Evolutionary conservation across 306 rosid species (phyloP).

Genomic region (Fagus sylvatica): DNA sequence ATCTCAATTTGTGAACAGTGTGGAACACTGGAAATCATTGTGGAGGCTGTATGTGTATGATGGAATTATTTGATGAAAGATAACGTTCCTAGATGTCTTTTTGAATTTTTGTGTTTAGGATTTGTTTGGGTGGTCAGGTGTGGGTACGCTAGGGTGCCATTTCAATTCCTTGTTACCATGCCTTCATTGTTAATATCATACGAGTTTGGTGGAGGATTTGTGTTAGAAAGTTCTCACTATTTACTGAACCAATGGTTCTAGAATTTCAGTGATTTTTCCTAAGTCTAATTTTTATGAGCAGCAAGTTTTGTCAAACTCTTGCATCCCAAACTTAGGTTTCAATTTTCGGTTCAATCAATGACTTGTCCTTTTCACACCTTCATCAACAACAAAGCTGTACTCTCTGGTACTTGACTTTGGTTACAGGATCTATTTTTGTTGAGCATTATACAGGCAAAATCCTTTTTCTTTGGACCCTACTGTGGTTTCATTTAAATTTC

Average conservation of each 20-base stretch:
- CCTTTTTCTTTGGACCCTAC: not conserved
- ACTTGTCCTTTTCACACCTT: not conserved
- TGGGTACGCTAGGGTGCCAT: not conserved
- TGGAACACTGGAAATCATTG: too few species aligned
- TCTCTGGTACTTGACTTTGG: not conserved
- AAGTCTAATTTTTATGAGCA: not conserved
- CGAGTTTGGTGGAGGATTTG: not conserved
- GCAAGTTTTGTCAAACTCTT: not conserved
- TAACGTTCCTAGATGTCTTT: not conserved
- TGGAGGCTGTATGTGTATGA: not conserved
- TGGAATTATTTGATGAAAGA: not conserved
- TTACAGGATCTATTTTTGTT: not conserved
- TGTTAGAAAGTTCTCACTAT: not conserved
- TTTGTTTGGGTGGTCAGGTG: not conserved
- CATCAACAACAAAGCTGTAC: not conserved
- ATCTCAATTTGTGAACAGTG: too few species aligned
- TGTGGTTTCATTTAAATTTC: not conserved
- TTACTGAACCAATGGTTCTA: not conserved
- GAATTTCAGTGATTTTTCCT: not conserved
- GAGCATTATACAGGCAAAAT: not conserved
- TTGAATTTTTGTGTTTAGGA: too few species aligned
- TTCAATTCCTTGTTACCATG: not conserved
- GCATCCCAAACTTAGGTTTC: slow-evolving; percentile 2
- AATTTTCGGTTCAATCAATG: not conserved
- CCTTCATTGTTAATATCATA: not conserved